Evolutionary conservation across 225 moss, liverwort and hornwort species (phyloP).

Genomic region (Takakia lepidozioides): DNA sequence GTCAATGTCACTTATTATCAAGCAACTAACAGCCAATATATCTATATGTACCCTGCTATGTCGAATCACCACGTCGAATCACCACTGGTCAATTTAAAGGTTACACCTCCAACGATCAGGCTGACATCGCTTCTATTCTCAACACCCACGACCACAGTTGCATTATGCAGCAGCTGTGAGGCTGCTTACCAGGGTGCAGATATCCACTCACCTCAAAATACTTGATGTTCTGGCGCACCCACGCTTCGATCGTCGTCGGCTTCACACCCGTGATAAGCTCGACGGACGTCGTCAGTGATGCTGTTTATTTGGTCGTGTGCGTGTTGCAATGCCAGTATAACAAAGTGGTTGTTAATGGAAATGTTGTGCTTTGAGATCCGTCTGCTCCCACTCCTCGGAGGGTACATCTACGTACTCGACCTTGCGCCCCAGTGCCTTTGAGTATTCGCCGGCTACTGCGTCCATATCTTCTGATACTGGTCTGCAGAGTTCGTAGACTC

Average conservation of each 20-base stretch:
- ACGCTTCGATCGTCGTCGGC: conserved; percentile 12
- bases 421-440: conserved; percentile 14
- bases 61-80: no score
- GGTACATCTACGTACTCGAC: conserved; percentile 21
- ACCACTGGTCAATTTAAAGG: no score
- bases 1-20: no score
- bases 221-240: conserved; percentile 25
- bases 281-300: neutral
- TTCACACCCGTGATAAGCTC: conserved; percentile 8
- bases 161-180: no score
- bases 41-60: no score
- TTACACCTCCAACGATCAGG: no score
- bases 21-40: no score
- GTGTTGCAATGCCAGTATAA: conserved; percentile 8
- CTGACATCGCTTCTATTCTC: no score
- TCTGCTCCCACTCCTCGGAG: conserved; percentile 14
- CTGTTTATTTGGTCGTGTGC: conserved; percentile 7
- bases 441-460: conserved; percentile 10
- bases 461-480: conserved; percentile 19
- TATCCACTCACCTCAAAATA: no score
- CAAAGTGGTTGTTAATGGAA: conserved; percentile 7
- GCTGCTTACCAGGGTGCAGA: no score
- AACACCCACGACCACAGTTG: no score
- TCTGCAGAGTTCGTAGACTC: conserved; percentile 5
- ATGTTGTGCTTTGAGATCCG: conserved; percentile 6